phyloP scores from a whole-genome alignment of 352 stramenopile species.

The Pythium phragmiticola region DNA sequence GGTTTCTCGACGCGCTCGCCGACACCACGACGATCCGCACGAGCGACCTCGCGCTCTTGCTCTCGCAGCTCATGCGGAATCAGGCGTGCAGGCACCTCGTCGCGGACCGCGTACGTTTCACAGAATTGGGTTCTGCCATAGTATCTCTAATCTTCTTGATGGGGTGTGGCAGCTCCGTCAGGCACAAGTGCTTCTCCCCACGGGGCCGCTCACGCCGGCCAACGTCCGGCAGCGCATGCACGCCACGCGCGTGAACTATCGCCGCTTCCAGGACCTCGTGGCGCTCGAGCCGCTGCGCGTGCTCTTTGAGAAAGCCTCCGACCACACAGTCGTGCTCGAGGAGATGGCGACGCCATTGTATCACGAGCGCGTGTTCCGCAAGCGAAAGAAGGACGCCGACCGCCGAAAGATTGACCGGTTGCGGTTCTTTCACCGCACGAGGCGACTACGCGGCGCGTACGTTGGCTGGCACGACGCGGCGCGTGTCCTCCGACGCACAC shows the following conservation, averaged over 20 bases:
- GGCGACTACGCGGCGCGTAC: constrained; percentile 40
- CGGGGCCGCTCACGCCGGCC: constrained; percentile 19
- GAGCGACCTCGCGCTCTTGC: constrained; percentile 44
- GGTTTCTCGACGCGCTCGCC: constrained; percentile 44
- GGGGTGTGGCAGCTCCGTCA: constrained; percentile 39
- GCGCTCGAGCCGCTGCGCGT: constrained; percentile 41
- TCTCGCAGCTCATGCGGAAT: constrained; percentile 54
- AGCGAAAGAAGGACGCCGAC: constrained; percentile 50
- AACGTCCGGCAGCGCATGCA: constrained; percentile 25
- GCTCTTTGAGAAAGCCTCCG: constrained; percentile 39
- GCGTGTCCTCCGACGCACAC: constrained; percentile 36
- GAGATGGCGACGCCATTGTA: constrained; percentile 57
- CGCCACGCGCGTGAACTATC: constrained; percentile 42
- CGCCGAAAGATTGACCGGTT: constrained; percentile 49
- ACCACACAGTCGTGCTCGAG: constrained; percentile 52
- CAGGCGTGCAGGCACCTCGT: constrained; percentile 49
- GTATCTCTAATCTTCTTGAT: background rate
- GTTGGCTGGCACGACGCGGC: constrained; percentile 35
- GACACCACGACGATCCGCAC: constrained; percentile 34
- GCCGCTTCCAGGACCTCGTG: constrained; percentile 45
- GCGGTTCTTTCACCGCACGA: constrained; percentile 49
- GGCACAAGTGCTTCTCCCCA: constrained; percentile 42
- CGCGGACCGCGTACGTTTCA: constrained; percentile 35
- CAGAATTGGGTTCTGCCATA: too few species aligned
- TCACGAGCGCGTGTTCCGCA: constrained; percentile 43